Percentiles rank a stretch among this genome's conserved stretches.
phyloP scores from a whole-genome alignment of 208 protist genomes.

The Trypanosoma platydactyli region DNA sequence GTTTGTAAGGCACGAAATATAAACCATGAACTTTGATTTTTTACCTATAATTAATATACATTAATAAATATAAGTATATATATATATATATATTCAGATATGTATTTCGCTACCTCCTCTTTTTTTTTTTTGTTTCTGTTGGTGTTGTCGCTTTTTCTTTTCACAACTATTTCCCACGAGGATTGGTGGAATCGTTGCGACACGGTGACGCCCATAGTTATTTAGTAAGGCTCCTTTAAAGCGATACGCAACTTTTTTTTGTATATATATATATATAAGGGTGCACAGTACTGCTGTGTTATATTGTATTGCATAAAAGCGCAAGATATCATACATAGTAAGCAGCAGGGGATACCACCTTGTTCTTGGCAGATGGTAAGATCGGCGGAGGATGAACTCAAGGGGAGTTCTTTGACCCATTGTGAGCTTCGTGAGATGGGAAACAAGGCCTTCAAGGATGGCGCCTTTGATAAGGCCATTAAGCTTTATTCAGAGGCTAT shows the following conservation, averaged over 20 bases:
- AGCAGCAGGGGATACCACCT: not conserved
- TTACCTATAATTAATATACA: no score
- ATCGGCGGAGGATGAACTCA: not conserved
- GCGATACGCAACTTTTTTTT: not conserved
- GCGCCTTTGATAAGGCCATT: conserved; percentile 51
- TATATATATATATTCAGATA: no score
- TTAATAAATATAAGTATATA: no score
- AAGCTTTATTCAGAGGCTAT: conserved; percentile 70
- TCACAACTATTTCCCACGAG: no score
- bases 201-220: not conserved
- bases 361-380: not conserved
- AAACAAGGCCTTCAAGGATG: conserved; percentile 63
- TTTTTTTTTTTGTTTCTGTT: no score
- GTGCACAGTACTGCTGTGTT: no score
- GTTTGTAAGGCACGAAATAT: no score
- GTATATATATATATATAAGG: conserved; percentile 5
- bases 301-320: no score
- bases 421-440: conserved; percentile 56
- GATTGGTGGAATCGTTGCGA: not conserved
- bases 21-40: no score
- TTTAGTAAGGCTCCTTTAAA: not conserved
- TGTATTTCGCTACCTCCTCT: no score
- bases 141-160: no score
- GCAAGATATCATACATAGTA: not conserved
- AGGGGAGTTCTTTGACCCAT: not conserved